Evolutionary conservation across 1,139 yeast species (phyloP), one percentile per base, ranked within the genome.

Genomic region (Candida frijolesensis): DNA sequence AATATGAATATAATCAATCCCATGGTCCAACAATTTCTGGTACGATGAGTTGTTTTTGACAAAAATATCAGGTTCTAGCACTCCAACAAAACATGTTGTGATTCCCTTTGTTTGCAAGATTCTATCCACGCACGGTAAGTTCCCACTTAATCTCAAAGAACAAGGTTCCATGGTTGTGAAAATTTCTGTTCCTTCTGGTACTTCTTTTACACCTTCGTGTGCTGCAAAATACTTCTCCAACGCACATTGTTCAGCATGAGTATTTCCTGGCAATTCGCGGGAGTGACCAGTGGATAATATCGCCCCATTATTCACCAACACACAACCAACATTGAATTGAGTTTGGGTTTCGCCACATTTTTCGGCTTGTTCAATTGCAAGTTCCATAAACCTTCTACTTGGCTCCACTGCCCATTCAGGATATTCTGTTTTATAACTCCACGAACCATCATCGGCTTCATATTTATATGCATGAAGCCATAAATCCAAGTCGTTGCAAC

Each of bases 151-250:
- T 50, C 99, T 75, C 52, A 82, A 80, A 2, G 96, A 85, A 64
- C 99, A 95, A 0, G 99, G 99, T 62, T 95, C 99, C 99, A 95
- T 95, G 0, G 98, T 89, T 0, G 99, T 94, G 66, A 89, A 95
- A 11, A 94, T 70, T 42, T 87, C 90, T 0, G 96, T 83, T 0
- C 96, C 96, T 15, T 62, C 64, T 0, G 98, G 97, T 0, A 90
- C 76, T 4, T 72, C 73, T 4, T 64, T 57, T 1, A 61, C 57
- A 2, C 81, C 80, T 0, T 65, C 59, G 37, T 44, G 33, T 30
- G 63, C 54, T 2, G 60, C 52, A 51, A 76, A 83, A 59, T 85
- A 87, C 65, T 95, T 95, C 43, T 85, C 88, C 51, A 95, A 67
- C 0, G 97, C 97, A 72, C 96, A 87, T 63, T 95, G 97, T 63